A percentile compares a stretch with the other conserved stretches of the same genome.
phyloP scores from a whole-genome alignment of 2,329 filamentous ascomycete genomes.

The Orbilia ellipsospora region DNA sequence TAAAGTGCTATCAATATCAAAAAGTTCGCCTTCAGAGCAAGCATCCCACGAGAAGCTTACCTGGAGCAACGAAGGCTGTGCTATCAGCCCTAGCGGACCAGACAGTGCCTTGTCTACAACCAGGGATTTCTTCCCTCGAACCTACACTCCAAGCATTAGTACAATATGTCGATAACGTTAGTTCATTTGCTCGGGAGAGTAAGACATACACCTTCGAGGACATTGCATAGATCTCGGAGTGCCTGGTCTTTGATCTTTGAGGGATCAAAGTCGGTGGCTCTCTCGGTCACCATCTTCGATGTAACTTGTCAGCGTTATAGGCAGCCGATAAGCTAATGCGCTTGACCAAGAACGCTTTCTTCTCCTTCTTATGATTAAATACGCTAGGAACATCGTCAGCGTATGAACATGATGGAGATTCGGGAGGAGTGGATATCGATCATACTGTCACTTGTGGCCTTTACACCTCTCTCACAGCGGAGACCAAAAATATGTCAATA shows the following conservation, averaged over 20 bases:
- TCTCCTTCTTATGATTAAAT: neutral
- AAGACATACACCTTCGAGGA: constrained; percentile 94
- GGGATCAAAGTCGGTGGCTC: constrained; percentile 70
- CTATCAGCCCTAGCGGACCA: constrained; percentile 87
- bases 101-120: constrained; percentile 91
- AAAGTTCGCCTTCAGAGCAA: neutral
- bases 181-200: neutral
- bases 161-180: neutral
- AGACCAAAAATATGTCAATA: no score
- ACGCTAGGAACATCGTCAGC: neutral
- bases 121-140: constrained; percentile 98
- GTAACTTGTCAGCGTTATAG: neutral
- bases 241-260: constrained; percentile 82
- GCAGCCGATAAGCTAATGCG: neutral
- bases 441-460: no score
- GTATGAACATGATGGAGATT: neutral
- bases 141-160: constrained; percentile 68
- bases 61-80: constrained; percentile 79
- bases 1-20: constrained; percentile 15
- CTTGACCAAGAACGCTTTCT: neutral
- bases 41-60: constrained; percentile 23
- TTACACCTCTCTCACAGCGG: no score
- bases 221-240: constrained; percentile 85
- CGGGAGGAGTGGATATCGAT: no score
- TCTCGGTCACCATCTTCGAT: constrained; percentile 39